These are phyloP conservation scores for Domatiomyces globalis DNA, from an alignment of 2,329 filamentous ascomycete species.

Conservation along the genomic window DNA sequence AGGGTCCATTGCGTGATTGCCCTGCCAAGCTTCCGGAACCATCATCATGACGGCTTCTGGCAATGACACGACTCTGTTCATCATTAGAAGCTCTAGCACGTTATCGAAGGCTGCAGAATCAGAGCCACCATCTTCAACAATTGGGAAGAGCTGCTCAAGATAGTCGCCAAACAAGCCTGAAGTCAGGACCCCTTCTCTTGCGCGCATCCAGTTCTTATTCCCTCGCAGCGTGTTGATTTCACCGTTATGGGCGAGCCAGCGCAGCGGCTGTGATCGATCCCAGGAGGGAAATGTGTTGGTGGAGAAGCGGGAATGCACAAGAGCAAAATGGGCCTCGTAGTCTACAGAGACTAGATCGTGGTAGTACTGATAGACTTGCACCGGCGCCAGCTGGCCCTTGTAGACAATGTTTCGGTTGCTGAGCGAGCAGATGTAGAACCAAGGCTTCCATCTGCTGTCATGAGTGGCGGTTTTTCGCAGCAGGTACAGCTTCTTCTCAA, in stretches of 20 bases:
- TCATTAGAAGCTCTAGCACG: constrained; percentile 80
- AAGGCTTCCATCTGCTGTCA: constrained; percentile 88
- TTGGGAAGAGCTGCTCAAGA: constrained; percentile 77
- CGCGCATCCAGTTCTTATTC: constrained; percentile 99
- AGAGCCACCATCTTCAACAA: constrained; percentile 91
- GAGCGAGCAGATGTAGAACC: constrained; percentile 95
- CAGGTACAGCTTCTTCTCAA: constrained; percentile 87
- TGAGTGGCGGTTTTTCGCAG: constrained; percentile 90
- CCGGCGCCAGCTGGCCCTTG: constrained; percentile 87
- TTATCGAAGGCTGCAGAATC: constrained; percentile 97
- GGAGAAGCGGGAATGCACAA: constrained; percentile 93
- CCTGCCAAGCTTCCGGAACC: constrained; percentile 97
- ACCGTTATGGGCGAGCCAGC: constrained; percentile 97
- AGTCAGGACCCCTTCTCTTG: constrained; percentile 85
- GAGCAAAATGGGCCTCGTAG: constrained; percentile 90
- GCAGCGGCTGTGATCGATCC: constrained; percentile 89
- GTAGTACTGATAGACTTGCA: constrained; percentile 97
- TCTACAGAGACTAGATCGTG: constrained; percentile 93
- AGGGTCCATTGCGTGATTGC: constrained; percentile 79
- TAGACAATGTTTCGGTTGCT: constrained; percentile 99
- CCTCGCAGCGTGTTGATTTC: constrained; percentile 95
- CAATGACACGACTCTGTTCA: constrained; percentile 88
- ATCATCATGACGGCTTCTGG: constrained; percentile 97
- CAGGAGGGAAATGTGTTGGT: constrained; percentile 98
- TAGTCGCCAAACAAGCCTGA: constrained; percentile 88